Base-by-base conservation (phyloP, 495 filamentous ascomycete genomes). In the Neurospora sp. region DNA sequence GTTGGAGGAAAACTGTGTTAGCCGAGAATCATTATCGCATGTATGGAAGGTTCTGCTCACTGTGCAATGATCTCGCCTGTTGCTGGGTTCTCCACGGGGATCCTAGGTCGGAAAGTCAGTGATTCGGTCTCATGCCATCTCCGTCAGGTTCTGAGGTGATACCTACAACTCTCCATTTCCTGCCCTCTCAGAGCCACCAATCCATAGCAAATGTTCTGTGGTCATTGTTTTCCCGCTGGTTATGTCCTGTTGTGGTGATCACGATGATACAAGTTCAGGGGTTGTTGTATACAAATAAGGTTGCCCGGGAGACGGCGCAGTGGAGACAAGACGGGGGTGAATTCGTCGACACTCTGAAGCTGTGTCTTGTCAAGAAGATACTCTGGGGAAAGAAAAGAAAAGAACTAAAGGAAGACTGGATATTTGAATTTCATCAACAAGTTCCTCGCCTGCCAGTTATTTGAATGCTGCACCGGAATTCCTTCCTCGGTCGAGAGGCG, bases 11-110 rank as follows among this genome's bases (percentile, higher is more conserved):
- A 76, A 40, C n/a, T 35, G 16, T 70, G 69, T 73, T 10, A 40
- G 44, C 73, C 74, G 48, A 75, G 74, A 72, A 42, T 61, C 22
- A 12, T 2, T 40, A 5, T 14, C 4, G 1, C n/a, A 31, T 39
- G 65, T 3, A 6, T 10, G 40, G 61, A 39, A 37, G 10, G 16
- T 70, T 35, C n/a, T 38, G 61, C 79, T 79, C 71, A 81, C 81
- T 74, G 44, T 3, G 81, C 81, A 45, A 82, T 80, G 20, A 78
- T 74, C 27, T 81, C 77, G 20, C 81, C 80, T 4, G 80, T 82
- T 3, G 81, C 74, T 0, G 81, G 81, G 59, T 82, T 77, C 45
- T 81, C 80, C 3, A 82, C 70, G n/a, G 79, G 78, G 69, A 82
- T 78, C 9, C 80, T 82, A 53, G 22, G 38, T 8, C 10, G 27